Base-by-base conservation (phyloP, 2,329 filamentous ascomycete genomes). In the Chlorencoelia australis region DNA sequence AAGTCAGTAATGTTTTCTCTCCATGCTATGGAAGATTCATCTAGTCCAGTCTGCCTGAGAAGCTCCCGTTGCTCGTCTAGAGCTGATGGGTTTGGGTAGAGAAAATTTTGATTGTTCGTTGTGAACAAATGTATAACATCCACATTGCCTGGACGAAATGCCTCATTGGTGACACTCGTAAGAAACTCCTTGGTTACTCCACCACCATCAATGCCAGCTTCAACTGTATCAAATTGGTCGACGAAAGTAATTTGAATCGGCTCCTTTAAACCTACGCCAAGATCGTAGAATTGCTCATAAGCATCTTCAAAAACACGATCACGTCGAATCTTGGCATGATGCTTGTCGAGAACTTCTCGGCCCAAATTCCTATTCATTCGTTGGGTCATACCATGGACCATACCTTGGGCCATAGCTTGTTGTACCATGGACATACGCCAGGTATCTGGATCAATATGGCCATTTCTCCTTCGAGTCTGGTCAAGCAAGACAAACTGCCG, bases 161-260 rank as follows among this genome's bases (percentile, higher is more conserved):
- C 87, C 57, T 95, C 83, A 14, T 72, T 79, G 1, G 86, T 94
- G 32, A 94, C 75, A 43, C 83, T 91, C 1, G 80, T 94, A 9
- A 98, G 67, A 44, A 98, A 98, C 53, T 98, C 91, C 51, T 98
- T 98, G 2, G 89, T 95, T 7, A 98, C 91, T 44, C 91, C 91
- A 7, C 91, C 91, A 0, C 91, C 91, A 54, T 98, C 91, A 37
- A 98, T 96, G 7, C 91, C 91, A 9, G 89, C 89, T 61, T 98
- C 91, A 6, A 75, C 69, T 1, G 80, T 75, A 42, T 82, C 83
- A 48, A 94, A 98, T 41, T 87, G 74, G 55, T 98, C 91, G 28
- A 95, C 79, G 57, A 98, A 98, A 0, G 85, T 91, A 52, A 98
- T 96, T 54, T 94, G 86, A 22, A 98, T 94, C 0, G 87, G 86